A percentile compares a stretch with the other conserved stretches of the same genome.
phyloP scores from a whole-genome alignment of 75 land plant genomes.

The Isoetes taiwanensis region DNA sequence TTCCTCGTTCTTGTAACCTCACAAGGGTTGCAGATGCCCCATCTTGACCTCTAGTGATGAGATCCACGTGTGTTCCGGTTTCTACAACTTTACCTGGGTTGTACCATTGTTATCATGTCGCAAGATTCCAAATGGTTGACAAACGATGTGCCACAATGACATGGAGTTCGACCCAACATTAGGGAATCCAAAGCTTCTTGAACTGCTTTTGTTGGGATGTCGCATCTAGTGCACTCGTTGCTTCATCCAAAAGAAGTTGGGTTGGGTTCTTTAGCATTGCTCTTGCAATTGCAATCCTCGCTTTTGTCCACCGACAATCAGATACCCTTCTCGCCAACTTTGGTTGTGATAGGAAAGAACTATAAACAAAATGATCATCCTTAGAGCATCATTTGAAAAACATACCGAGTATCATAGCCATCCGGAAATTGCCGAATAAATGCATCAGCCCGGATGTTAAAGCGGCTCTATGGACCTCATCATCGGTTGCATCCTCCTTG shows the following conservation, averaged over 20 bases:
- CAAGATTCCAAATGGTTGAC: slow-evolving; percentile 67
- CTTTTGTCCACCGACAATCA: slow-evolving; percentile 31
- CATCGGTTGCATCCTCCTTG: slow-evolving; percentile 32
- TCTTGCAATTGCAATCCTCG: slow-evolving; percentile 79
- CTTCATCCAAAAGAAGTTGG: slow-evolving; percentile 31
- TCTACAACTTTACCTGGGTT: slow-evolving; percentile 72
- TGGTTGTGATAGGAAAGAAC: too few relatives aligned
- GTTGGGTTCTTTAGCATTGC: slow-evolving; percentile 79
- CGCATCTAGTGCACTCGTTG: slow-evolving; percentile 69
- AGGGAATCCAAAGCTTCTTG: slow-evolving; percentile 69
- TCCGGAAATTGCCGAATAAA: slow-evolving; percentile 51
- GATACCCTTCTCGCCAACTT: slow-evolving; percentile 68
- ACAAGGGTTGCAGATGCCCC: slow-evolving; percentile 43
- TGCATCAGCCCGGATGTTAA: slow-evolving; percentile 44
- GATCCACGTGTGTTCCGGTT: slow-evolving; percentile 55
- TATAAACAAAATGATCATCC: too few relatives aligned
- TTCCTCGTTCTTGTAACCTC: slow-evolving; percentile 24
- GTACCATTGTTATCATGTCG: slow-evolving; percentile 61
- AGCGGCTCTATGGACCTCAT: slow-evolving; percentile 39
- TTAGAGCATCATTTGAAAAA: too few relatives aligned
- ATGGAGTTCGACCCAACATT: slow-evolving; percentile 66
- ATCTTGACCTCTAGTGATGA: slow-evolving; percentile 24
- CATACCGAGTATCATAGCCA: slow-evolving; percentile 53
- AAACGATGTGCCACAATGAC: slow-evolving; percentile 74
- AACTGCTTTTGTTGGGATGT: slow-evolving; percentile 69